Conservation (phyloP, 2,329 filamentous ascomycete genomes). For the Lachnellula willkommii region DNA sequence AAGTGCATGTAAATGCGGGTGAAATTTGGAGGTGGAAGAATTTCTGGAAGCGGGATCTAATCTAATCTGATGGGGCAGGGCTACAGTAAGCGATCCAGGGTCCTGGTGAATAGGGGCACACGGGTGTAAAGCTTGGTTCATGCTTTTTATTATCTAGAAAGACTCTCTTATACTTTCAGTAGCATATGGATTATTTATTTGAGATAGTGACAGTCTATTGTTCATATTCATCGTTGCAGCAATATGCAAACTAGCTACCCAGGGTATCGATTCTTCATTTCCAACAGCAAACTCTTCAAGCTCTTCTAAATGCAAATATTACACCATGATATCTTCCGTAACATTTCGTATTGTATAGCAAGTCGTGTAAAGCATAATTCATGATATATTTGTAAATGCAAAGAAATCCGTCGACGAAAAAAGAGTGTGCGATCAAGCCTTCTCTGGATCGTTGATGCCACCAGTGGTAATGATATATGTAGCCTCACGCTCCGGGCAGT, state of each 20-base stretch:
- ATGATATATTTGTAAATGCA: background rate
- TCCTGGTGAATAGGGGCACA: too few relatives aligned
- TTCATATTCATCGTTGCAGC: background rate
- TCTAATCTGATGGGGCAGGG: conserved; percentile 25
- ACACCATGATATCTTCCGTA: background rate
- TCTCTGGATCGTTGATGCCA: conserved; percentile 63
- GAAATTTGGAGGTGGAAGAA: conserved; percentile 11
- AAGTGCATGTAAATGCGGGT: conserved; percentile 4
- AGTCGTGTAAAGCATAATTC: background rate
- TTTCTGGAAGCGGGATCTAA: conserved; percentile 17
- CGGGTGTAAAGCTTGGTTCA: too few relatives aligned
- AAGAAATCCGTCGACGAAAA: background rate
- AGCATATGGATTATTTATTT: conserved; percentile 40
- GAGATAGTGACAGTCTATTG: background rate
- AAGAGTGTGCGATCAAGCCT: conserved; percentile 37
- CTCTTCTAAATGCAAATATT: conserved; percentile 9
- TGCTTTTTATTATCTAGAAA: too few relatives aligned
- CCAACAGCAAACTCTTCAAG: conserved; percentile 19
- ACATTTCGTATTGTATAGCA: background rate
- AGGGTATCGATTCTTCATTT: conserved; percentile 6
- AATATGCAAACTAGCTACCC: background rate
- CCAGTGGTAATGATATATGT: conserved; percentile 67
- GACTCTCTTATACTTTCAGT: background rate
- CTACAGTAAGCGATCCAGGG: too few relatives aligned
- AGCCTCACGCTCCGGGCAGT: conserved; percentile 63